These are phyloP conservation scores for Beauveria rudraprayagi DNA, from an alignment of 2,329 filamentous ascomycete species.

Conservation along the genomic window DNA sequence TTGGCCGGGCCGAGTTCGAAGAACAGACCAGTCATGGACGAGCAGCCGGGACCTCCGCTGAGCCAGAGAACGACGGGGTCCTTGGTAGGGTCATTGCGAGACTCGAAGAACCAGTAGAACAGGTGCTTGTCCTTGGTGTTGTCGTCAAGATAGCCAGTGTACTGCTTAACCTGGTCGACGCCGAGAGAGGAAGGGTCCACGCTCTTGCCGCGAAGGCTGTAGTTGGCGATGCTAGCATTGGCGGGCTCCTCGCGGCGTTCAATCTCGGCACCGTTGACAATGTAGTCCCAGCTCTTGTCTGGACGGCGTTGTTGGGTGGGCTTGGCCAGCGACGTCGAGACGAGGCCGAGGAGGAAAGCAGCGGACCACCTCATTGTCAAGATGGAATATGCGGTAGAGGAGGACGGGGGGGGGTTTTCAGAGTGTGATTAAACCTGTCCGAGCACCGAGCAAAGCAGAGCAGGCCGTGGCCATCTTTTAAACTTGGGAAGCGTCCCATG, in stretches of 20 bases:
- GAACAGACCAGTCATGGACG: constrained; percentile 92
- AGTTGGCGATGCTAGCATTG: constrained; percentile 66
- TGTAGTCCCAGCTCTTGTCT: constrained; percentile 82
- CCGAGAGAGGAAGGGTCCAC: constrained; percentile 79
- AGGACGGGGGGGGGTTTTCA: neutral
- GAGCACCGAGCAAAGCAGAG: neutral
- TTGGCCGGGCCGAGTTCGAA: constrained; percentile 90
- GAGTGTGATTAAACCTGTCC: neutral
- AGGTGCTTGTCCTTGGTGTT: constrained; percentile 95
- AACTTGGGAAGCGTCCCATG: neutral
- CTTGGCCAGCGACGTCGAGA: constrained; percentile 5
- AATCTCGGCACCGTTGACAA: constrained; percentile 78
- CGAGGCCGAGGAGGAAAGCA: constrained; percentile 6
- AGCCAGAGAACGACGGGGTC: constrained; percentile 93
- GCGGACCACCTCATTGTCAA: constrained; percentile 9
- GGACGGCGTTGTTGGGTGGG: constrained; percentile 48
- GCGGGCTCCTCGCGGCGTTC: constrained; percentile 69
- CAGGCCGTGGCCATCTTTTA: neutral
- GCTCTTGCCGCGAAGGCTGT: constrained; percentile 83
- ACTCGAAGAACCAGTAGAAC: constrained; percentile 99
- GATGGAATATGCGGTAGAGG: neutral
- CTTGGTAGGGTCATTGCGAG: constrained; percentile 91
- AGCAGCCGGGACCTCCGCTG: constrained; percentile 95
- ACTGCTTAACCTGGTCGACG: constrained; percentile 93
- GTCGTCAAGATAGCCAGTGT: constrained; percentile 95